phyloP scores from a whole-genome alignment of 257 asterid genomes.

The Jacaranda copaia region DNA sequence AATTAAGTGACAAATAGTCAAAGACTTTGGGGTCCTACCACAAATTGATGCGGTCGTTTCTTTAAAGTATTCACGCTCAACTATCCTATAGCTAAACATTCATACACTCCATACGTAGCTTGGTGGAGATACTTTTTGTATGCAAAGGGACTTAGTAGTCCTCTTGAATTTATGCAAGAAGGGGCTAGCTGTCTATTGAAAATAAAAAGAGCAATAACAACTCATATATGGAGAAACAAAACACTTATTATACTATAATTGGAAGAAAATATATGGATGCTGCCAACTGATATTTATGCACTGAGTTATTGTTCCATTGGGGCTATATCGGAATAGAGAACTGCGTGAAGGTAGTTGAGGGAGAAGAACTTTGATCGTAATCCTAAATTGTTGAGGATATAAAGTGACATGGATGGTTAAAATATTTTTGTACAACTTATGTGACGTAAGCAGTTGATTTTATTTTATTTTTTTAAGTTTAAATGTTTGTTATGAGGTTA shows the following conservation, averaged over 20 bases:
- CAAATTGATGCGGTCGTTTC: neutral
- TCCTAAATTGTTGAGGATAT: conserved; percentile 11
- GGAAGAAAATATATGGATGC: neutral
- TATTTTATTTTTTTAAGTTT: neutral
- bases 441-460: neutral
- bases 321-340: neutral
- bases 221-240: conserved; percentile 18
- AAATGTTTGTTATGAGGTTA: neutral
- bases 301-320: neutral
- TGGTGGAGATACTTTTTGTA: neutral
- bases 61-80: neutral
- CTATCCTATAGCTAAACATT: neutral
- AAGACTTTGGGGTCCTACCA: neutral
- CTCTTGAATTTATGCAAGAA: conserved; percentile 12
- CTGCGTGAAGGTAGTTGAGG: neutral
- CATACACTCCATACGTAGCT: neutral
- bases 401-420: conserved; percentile 1
- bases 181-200: neutral
- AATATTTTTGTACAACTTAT: neutral
- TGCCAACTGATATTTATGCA: neutral
- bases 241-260: neutral
- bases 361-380: neutral
- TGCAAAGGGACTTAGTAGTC: neutral
- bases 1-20: neutral
- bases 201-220: neutral